Evolutionary conservation across 2,329 filamentous ascomycete species (phyloP).

Genomic region (Cladophialophora yegresii): DNA sequence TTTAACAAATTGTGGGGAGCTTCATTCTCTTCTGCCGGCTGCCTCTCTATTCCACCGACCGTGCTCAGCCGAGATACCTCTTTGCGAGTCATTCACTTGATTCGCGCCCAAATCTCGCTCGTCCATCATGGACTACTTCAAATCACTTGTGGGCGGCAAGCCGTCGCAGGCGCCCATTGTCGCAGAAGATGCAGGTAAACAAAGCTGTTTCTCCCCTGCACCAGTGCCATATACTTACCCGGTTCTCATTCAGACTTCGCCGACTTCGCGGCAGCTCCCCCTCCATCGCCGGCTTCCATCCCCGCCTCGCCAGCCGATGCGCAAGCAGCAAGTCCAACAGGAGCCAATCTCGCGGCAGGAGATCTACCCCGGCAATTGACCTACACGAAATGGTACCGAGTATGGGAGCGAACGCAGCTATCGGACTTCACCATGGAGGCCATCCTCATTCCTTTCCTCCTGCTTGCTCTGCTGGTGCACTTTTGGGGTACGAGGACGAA

Average conservation of each 20-base stretch:
- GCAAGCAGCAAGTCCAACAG: slow-evolving; percentile 48
- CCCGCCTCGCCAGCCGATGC: slow-evolving; percentile 51
- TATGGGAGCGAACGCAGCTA: slow-evolving; percentile 84
- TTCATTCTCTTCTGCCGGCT: slow-evolving; percentile 6
- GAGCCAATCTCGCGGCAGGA: slow-evolving; percentile 6
- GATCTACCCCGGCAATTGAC: slow-evolving; percentile 50
- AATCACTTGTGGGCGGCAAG: slow-evolving; percentile 36
- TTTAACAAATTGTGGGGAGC: slow-evolving; percentile 13
- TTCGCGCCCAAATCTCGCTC: slow-evolving; percentile 9
- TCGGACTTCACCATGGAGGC: slow-evolving; percentile 87
- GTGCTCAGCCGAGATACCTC: slow-evolving; percentile 1
- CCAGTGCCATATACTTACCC: slow-evolving; percentile 2
- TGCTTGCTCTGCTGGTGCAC: slow-evolving; percentile 75
- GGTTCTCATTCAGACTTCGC: slow-evolving; percentile 71
- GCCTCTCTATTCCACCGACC: slow-evolving; percentile 2
- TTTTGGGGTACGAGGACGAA: slow-evolving; percentile 79
- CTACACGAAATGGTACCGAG: slow-evolving; percentile 94
- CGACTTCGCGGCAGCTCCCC: slow-evolving; percentile 71
- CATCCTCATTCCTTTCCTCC: slow-evolving; percentile 73
- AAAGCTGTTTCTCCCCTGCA: not conserved
- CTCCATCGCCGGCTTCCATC: slow-evolving; percentile 46
- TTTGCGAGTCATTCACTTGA: slow-evolving; percentile 33
- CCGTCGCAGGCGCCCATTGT: slow-evolving; percentile 35
- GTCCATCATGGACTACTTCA: slow-evolving; percentile 36
- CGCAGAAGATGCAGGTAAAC: slow-evolving; percentile 37